phyloP scores from a whole-genome alignment of 2,329 filamentous ascomycete species.

The Fonsecaea pedrosoi region DNA sequence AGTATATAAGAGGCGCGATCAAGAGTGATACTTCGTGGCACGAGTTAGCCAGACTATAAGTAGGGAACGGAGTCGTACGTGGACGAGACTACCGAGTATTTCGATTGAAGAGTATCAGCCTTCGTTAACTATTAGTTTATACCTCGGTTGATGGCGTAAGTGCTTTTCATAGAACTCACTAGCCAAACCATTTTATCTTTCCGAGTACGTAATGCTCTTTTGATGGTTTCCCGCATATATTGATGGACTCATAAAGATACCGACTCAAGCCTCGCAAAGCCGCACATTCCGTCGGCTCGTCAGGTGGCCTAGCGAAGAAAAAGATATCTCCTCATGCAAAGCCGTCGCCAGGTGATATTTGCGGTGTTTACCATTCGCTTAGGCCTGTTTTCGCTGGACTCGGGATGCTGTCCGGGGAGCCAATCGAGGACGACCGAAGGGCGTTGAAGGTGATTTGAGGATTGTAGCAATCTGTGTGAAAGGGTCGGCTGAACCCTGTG shows the following conservation, averaged over 20 bases:
- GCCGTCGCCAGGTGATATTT: not conserved
- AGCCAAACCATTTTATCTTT: not conserved
- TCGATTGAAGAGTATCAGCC: not conserved
- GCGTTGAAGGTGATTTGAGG: conserved; percentile 7
- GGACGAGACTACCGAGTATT: not conserved
- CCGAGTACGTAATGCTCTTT: not conserved
- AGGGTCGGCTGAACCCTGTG: not conserved
- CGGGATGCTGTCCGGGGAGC: conserved; percentile 11
- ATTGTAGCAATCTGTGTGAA: not conserved
- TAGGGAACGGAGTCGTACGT: not conserved
- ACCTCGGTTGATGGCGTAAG: not conserved
- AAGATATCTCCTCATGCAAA: not conserved
- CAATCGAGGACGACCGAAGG: conserved; percentile 4
- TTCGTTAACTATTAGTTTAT: not conserved
- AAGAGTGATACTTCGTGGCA: not conserved
- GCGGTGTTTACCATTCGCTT: not conserved
- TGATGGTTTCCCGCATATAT: not conserved
- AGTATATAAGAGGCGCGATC: not conserved
- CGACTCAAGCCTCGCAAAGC: not conserved
- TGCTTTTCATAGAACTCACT: not conserved
- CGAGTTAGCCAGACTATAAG: not conserved
- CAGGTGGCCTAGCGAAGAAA: not conserved
- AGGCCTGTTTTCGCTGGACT: conserved; percentile 6
- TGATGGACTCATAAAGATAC: not conserved
- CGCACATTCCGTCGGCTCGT: not conserved